Percentiles rank a stretch among this genome's conserved stretches.
Evolutionary conservation across 148 eudicot species (phyloP).

Genomic region (Pharnaceum exiguum): DNA sequence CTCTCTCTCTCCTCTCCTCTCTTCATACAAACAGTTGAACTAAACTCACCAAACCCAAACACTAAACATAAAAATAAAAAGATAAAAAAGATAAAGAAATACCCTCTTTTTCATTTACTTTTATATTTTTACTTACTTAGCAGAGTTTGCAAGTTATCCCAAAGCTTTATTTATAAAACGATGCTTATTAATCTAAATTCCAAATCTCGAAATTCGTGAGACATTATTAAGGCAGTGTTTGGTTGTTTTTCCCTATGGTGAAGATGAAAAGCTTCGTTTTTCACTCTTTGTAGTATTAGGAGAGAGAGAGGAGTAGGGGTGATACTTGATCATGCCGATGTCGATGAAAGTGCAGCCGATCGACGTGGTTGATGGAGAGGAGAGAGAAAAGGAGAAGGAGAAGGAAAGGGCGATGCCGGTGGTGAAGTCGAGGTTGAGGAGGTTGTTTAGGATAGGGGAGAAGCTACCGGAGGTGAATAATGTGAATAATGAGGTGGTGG

Average conservation of each 20-base stretch:
- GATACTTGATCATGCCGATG: slow-evolving; percentile 43
- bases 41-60: slow-evolving; percentile 25
- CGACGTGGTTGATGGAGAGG: slow-evolving; percentile 27
- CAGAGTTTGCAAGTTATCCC: slow-evolving; percentile 55
- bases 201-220: slow-evolving; percentile 15
- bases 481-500: slow-evolving; percentile 21
- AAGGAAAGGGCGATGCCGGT: slow-evolving; percentile 35
- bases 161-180: no score
- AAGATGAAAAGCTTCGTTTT: no score
- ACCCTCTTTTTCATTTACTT: not conserved
- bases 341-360: slow-evolving; percentile 77
- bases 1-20: no score
- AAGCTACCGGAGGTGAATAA: no score
- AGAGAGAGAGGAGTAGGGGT: not conserved
- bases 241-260: slow-evolving; percentile 3
- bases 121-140: slow-evolving; percentile 8
- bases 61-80: not conserved
- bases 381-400: slow-evolving; percentile 38
- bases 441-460: slow-evolving; percentile 52
- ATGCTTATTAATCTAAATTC: slow-evolving; percentile 23
- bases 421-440: slow-evolving; percentile 52
- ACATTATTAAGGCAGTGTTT: slow-evolving; percentile 2
- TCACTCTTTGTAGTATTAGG: no score
- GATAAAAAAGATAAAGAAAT: not conserved
- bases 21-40: slow-evolving; percentile 17